phyloP scores from a whole-genome alignment of 768 basidiomycete genomes.

The Cyclocybe cylindracea region DNA sequence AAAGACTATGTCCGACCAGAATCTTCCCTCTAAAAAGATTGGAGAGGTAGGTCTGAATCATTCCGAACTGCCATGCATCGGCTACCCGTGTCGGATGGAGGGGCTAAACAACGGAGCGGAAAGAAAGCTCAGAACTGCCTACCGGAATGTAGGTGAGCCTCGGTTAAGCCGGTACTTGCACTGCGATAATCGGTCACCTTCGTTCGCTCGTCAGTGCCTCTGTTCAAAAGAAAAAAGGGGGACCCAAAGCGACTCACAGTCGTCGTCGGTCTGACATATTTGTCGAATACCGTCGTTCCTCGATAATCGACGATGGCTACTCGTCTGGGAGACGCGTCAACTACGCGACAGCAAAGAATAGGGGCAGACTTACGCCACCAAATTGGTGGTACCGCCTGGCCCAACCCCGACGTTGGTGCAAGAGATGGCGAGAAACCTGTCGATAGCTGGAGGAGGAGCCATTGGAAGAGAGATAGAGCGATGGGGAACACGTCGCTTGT shows the following conservation, averaged over 20 bases:
- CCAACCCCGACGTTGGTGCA: slow-evolving; percentile 78
- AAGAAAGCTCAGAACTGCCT: slow-evolving; percentile 13
- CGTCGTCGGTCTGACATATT: slow-evolving; percentile 66
- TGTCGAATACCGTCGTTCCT: slow-evolving; percentile 62
- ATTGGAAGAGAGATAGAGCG: slow-evolving; percentile 26
- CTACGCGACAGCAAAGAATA: neutral
- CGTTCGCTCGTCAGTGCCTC: neutral
- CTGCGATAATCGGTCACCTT: slow-evolving; percentile 76
- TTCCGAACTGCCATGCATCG: slow-evolving; percentile 54
- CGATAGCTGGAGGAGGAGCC: slow-evolving; percentile 37
- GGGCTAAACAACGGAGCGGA: slow-evolving; percentile 1
- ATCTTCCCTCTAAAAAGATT: slow-evolving; percentile 69
- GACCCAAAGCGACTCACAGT: slow-evolving; percentile 26
- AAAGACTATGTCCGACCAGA: slow-evolving; percentile 75
- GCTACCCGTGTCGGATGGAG: slow-evolving; percentile 29
- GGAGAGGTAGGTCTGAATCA: slow-evolving; percentile 68
- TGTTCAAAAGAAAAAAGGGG: neutral
- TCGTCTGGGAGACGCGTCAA: slow-evolving; percentile 28
- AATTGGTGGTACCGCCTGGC: slow-evolving; percentile 77
- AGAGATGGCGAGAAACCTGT: slow-evolving; percentile 57
- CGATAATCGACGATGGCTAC: slow-evolving; percentile 55
- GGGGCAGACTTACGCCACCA: slow-evolving; percentile 67
- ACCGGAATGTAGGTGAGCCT: slow-evolving; percentile 41
- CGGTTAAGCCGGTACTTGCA: slow-evolving; percentile 55
- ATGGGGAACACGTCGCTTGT: slow-evolving; percentile 6